Percentiles rank a stretch among this genome's conserved stretches.
These are phyloP conservation scores for Penicillium sp. DNA, from an alignment of 2,329 filamentous ascomycete species.

Conservation along the genomic window DNA sequence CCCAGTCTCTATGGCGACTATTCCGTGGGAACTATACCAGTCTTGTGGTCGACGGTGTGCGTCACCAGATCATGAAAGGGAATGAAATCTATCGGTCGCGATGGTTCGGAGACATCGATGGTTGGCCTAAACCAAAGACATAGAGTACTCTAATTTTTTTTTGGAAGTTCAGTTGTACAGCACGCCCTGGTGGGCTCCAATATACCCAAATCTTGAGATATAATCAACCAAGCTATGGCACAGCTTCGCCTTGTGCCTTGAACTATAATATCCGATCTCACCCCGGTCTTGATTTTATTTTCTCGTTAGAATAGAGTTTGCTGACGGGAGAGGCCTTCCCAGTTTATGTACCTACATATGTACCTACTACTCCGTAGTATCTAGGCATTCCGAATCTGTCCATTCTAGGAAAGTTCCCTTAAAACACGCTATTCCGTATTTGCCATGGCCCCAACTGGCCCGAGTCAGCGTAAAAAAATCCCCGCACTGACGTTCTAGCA, in stretches of 20 bases:
- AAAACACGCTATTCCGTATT: neutral
- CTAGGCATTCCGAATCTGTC: neutral
- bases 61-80: conserved; percentile 19
- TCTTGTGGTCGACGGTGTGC: conserved; percentile 17
- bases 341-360: neutral
- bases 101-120: conserved; percentile 24
- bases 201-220: neutral
- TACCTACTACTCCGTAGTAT: too few relatives aligned
- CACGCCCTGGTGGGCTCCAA: neutral
- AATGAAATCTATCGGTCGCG: conserved; percentile 28
- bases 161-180: neutral
- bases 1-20: conserved; percentile 22
- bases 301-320: neutral
- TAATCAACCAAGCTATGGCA: neutral
- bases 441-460: neutral
- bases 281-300: neutral
- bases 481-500: neutral
- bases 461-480: neutral
- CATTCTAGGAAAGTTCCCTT: neutral
- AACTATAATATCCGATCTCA: neutral
- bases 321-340: neutral
- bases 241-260: neutral
- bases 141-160: neutral
- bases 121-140: conserved; percentile 24
- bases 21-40: conserved; percentile 23